phyloP scores from a whole-genome alignment of 108 stramenopile species.

The Aurantiochytrium sp. region DNA sequence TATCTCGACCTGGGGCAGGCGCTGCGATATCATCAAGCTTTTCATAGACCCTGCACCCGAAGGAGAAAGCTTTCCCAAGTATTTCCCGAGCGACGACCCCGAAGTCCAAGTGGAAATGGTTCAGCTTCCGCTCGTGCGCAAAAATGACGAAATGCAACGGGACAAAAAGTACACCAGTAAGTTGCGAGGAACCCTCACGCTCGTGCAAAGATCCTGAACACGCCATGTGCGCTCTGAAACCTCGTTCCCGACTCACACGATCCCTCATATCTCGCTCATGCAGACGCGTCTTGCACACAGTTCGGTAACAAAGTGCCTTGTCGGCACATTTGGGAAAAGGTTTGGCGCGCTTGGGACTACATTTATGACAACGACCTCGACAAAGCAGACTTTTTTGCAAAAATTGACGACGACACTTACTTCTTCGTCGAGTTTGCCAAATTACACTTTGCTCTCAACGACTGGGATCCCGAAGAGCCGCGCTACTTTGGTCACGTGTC shows the following conservation, averaged over 20 bases:
- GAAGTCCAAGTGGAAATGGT: not conserved
- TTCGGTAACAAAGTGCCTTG: not conserved
- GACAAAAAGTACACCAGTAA: not conserved
- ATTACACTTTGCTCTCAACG: not conserved
- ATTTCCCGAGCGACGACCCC: not conserved
- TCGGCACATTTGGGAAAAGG: constrained; percentile 6
- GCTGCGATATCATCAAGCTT: not conserved
- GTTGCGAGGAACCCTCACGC: not conserved
- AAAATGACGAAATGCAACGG: not conserved
- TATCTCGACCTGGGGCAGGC: not conserved
- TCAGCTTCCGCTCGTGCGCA: not conserved
- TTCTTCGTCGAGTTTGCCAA: not conserved
- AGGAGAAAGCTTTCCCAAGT: not conserved
- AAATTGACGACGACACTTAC: not conserved
- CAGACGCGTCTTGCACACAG: not conserved
- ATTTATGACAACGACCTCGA: not conserved
- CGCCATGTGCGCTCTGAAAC: too few species aligned
- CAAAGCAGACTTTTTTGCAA: not conserved
- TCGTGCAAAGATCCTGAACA: not conserved
- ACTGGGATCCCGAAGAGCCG: constrained; percentile 4
- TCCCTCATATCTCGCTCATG: too few species aligned
- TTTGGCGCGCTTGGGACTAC: constrained; percentile 4
- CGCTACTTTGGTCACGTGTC: not conserved
- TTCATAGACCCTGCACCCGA: not conserved
- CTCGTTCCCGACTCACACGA: too few species aligned